Conservation (phyloP, 192 early-diverging fungal genomes). For the Diversispora epigaea region DNA sequence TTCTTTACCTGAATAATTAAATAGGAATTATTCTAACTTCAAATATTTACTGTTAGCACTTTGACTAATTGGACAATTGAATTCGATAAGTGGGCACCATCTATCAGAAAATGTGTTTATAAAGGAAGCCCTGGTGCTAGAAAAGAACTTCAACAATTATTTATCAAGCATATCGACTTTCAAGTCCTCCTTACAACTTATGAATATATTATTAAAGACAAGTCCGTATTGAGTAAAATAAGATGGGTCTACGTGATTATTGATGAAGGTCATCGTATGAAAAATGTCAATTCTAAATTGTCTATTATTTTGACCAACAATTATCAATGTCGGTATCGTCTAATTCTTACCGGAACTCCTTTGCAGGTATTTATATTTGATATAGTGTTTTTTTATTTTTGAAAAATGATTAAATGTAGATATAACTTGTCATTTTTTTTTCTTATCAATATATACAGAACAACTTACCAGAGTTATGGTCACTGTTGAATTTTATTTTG, state of each 20-base stretch:
- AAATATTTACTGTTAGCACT: conserved; percentile 49
- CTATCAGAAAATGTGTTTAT: conserved; percentile 85
- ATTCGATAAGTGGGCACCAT: conserved; percentile 98
- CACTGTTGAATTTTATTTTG: conserved; percentile 92
- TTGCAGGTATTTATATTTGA: conserved; percentile 64
- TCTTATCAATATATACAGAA: conserved; percentile 55
- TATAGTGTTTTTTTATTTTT: not conserved
- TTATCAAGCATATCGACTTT: conserved; percentile 78
- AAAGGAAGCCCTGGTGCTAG: conserved; percentile 83
- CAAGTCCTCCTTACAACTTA: conserved; percentile 97
- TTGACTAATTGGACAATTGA: conserved; percentile 96
- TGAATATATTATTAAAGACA: conserved; percentile 95
- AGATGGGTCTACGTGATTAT: conserved; percentile 99
- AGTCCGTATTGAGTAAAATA: conserved; percentile 77
- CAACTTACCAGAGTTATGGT: conserved; percentile 96
- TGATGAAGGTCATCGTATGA: conserved; percentile 99
- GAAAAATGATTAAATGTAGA: not conserved
- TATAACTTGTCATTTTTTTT: not conserved
- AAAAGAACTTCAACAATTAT: conserved; percentile 61
- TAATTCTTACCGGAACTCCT: conserved; percentile 98
- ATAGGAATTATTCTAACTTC: not conserved
- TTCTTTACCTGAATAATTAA: conserved; percentile 47
- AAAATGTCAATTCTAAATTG: conserved; percentile 88
- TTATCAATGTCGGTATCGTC: conserved; percentile 86
- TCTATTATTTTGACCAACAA: conserved; percentile 80